Base-by-base conservation (phyloP, 495 filamentous ascomycete genomes). In the Pseudoneurospora amorphoporcata region DNA sequence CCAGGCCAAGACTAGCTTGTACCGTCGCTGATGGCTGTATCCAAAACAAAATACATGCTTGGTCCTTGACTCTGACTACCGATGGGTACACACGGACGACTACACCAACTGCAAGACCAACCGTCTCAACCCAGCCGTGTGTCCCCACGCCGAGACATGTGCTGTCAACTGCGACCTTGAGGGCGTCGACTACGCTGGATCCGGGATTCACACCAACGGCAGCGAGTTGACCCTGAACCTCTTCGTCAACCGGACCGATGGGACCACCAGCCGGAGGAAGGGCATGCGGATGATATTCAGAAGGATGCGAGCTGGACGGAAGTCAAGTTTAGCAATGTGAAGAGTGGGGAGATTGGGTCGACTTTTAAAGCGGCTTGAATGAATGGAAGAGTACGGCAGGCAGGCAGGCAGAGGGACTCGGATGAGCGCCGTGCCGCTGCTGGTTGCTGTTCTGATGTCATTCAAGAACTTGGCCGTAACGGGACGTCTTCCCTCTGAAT, bases 301-400 rank as follows among this genome's bases (percentile, higher is more conserved):
- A 65, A 78, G 69, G 76, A 85, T 37, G 76, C 77, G 16, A 81
- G 86, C 4, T 80, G 81, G 72, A 83, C 88, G 16, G 83, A 81
- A n/a, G 90, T 92, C 45, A 83, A 82, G 73, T 92, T 86, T 82
- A 89, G 86, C 71, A 91, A 91, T 84, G 90, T 92, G 80, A 86
- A 88, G 79, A 87, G 88, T 76, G 90, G 90, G 17, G 86, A 88
- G 65, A 86, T 92, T 74, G 87, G 86, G 71, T 86, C 85, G n/a
- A 78, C 80, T 16, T 76, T 71, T 16, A 14, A 53, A n/a, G n/a
- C n/a, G 4, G 45, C 19, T 19, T 45, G 17, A 37, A 23, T 23
- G 23, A 23, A 23, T 23, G 23, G 23, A 23, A 23, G 23, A 23
- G n/a, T n/a, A n/a, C n/a, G 23, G 23, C 23, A 23, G 23, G 23